Evolutionary conservation across 1,284 basidiomycete genomes (phyloP).

Genomic region (Trichosporon sp.): DNA sequence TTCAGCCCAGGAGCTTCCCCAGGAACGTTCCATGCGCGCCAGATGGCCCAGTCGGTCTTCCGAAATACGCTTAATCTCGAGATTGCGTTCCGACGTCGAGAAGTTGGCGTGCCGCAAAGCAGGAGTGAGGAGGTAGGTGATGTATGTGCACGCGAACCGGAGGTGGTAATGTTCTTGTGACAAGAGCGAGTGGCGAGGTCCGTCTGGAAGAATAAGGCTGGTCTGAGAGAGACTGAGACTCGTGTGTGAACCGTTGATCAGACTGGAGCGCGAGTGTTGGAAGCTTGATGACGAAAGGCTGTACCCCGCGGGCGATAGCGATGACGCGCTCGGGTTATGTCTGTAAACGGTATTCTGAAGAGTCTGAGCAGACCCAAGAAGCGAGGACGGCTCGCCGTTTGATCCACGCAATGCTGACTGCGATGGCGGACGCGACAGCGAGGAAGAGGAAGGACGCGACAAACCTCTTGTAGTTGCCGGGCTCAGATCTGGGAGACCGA

Average conservation of each 20-base stretch:
- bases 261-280: constrained; percentile 22
- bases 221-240: constrained; percentile 31
- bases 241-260: constrained; percentile 23
- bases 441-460: background rate
- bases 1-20: constrained; percentile 63
- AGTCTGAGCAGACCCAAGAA: background rate
- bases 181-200: constrained; percentile 28
- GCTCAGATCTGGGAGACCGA: constrained; percentile 8
- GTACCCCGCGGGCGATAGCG: constrained; percentile 6
- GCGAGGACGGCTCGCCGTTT: constrained; percentile 13
- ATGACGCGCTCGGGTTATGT: constrained; percentile 12
- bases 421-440: background rate
- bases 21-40: constrained; percentile 69
- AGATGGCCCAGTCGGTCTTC: constrained; percentile 67
- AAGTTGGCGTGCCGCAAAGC: constrained; percentile 39
- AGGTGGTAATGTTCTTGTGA: constrained; percentile 52
- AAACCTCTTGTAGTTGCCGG: background rate
- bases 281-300: constrained; percentile 12
- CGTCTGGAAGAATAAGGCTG: constrained; percentile 27
- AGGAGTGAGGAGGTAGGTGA: constrained; percentile 48
- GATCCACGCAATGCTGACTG: constrained; percentile 1
- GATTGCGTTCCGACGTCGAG: constrained; percentile 38
- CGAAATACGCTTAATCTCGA: constrained; percentile 62
- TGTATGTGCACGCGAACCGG: constrained; percentile 47
- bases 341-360: constrained; percentile 4